These are phyloP conservation scores for Rhazya stricta DNA, from an alignment of 257 asterid genomes.

Conservation along the genomic window DNA sequence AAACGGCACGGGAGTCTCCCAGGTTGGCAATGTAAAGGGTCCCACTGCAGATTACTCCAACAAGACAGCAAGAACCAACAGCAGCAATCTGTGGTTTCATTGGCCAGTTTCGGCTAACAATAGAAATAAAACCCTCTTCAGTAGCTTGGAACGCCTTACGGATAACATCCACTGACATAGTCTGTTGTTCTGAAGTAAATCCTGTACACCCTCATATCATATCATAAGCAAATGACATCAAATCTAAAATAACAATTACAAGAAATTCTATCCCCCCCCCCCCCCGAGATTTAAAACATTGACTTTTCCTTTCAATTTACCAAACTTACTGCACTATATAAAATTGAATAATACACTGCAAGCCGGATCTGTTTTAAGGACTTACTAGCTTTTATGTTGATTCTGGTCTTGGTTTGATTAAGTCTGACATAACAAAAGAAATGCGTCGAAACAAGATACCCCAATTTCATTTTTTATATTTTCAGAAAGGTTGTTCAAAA, in stretches of 20 bases:
- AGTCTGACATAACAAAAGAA: not conserved
- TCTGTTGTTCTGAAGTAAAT: conserved; percentile 54
- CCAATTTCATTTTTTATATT: not conserved
- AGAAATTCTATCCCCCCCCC: not conserved
- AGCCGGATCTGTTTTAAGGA: not conserved
- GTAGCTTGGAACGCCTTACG: conserved; percentile 62
- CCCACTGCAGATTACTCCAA: conserved; percentile 56
- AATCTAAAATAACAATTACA: not conserved
- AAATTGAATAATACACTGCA: not conserved
- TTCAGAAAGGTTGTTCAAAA: not conserved
- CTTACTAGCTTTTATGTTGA: not conserved
- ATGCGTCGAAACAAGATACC: not conserved
- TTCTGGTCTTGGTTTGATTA: not conserved
- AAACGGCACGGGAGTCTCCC: conserved; percentile 68
- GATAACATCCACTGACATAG: conserved; percentile 56
- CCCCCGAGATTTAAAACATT: not conserved
- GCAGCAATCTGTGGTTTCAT: conserved; percentile 60
- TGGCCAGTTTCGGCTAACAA: conserved; percentile 54
- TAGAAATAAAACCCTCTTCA: conserved; percentile 57
- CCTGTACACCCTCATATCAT: conserved; percentile 27
- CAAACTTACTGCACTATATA: not conserved
- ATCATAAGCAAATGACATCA: conserved; percentile 1
- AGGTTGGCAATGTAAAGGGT: conserved; percentile 57
- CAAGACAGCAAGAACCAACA: conserved; percentile 75
- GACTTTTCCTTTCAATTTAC: not conserved